Evolutionary conservation across 148 eudicot species (phyloP).

Genomic region (Amaranthus palmeri): DNA sequence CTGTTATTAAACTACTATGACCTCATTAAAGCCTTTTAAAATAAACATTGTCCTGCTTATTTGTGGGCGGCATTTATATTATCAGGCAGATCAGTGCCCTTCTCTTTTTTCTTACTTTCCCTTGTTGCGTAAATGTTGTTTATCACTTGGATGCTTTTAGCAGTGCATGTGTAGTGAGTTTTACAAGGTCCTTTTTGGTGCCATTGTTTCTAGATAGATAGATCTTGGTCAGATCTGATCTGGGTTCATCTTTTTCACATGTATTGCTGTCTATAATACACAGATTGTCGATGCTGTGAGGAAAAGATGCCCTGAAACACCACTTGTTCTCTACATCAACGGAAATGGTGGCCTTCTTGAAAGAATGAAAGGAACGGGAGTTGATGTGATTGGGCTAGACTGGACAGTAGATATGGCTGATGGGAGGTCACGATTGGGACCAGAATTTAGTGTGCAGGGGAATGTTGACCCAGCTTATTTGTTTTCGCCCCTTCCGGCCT

Average conservation of each 20-base stretch:
- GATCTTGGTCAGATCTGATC: background rate
- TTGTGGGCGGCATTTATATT: too few relatives aligned
- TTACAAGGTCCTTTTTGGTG: background rate
- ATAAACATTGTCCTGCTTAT: too few relatives aligned
- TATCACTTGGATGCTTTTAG: background rate
- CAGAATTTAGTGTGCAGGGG: slow-evolving; percentile 71
- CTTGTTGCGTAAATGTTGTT: too few relatives aligned
- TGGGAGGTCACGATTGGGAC: slow-evolving; percentile 83
- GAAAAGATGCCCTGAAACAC: slow-evolving; percentile 74
- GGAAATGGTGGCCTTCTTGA: slow-evolving; percentile 95
- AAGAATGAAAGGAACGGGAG: slow-evolving; percentile 86
- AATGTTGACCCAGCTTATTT: slow-evolving; percentile 89
- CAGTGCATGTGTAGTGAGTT: background rate
- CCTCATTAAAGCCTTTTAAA: too few relatives aligned
- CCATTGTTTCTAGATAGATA: background rate
- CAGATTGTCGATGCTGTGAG: slow-evolving; percentile 74
- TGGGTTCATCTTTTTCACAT: background rate
- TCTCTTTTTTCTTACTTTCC: too few relatives aligned
- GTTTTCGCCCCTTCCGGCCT: slow-evolving; percentile 80
- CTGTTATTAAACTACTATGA: too few relatives aligned
- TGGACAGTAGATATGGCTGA: slow-evolving; percentile 99
- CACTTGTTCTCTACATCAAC: slow-evolving; percentile 87
- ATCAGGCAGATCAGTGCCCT: too few relatives aligned
- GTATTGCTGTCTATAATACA: slow-evolving; percentile 7
- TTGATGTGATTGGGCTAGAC: slow-evolving; percentile 91